These are phyloP conservation scores for Lasiosphaeria ovina DNA, from an alignment of 495 filamentous ascomycete genomes.

Conservation along the genomic window DNA sequence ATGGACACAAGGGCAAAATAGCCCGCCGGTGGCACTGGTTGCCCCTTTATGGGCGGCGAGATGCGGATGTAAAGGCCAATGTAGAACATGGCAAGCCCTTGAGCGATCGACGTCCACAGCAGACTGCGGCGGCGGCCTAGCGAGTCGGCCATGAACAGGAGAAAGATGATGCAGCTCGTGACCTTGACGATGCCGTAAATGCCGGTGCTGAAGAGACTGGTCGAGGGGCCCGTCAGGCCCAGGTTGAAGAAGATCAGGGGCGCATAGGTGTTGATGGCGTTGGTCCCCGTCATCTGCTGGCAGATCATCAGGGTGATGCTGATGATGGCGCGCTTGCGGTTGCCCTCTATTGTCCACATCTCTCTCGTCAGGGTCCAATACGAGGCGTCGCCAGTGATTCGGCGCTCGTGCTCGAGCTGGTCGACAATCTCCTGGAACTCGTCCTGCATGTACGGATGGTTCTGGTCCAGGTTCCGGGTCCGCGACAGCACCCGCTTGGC, in stretches of 20 bases:
- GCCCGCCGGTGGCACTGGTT: slow-evolving; percentile 42
- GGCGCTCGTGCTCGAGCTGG: slow-evolving; percentile 68
- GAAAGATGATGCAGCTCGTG: slow-evolving; percentile 36
- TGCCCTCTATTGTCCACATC: slow-evolving; percentile 65
- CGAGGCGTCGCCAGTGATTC: slow-evolving; percentile 57
- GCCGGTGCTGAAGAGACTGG: slow-evolving; percentile 47
- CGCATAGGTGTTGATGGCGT: slow-evolving; percentile 54
- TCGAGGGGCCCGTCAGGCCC: slow-evolving; percentile 45
- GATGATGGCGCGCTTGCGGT: slow-evolving; percentile 48
- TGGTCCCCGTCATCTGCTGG: slow-evolving; percentile 46
- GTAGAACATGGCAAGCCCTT: slow-evolving; percentile 72
- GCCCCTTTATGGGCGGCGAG: slow-evolving; percentile 55
- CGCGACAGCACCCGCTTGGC: slow-evolving; percentile 53
- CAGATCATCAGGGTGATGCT: slow-evolving; percentile 47
- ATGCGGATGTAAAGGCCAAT: slow-evolving; percentile 78
- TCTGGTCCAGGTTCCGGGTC: slow-evolving; percentile 53
- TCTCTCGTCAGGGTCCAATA: slow-evolving; percentile 67
- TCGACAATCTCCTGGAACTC: slow-evolving; percentile 65
- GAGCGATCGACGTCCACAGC: slow-evolving; percentile 70
- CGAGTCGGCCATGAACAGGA: slow-evolving; percentile 62
- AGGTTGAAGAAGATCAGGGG: slow-evolving; percentile 50
- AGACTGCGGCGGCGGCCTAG: slow-evolving; percentile 66
- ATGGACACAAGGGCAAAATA: slow-evolving; percentile 70
- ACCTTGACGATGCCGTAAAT: slow-evolving; percentile 53
- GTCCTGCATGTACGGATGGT: slow-evolving; percentile 63